These are phyloP conservation scores for Poa annua DNA, from an alignment of 176 grass and related monocot genomes.

Conservation along the genomic window DNA sequence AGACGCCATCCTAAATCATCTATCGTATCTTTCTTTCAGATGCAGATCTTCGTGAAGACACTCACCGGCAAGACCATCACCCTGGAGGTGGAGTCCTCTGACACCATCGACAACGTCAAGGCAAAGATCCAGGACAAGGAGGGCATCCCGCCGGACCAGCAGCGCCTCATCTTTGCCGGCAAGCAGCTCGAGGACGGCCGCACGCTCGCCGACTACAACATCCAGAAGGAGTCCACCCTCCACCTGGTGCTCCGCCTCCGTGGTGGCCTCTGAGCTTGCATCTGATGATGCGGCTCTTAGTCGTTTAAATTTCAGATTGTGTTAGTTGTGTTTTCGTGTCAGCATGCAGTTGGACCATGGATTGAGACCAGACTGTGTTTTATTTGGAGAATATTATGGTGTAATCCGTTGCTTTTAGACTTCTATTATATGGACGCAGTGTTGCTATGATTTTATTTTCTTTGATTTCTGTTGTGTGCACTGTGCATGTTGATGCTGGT, in stretches of 20 bases:
- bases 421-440: neutral
- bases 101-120: slow-evolving; percentile 46
- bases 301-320: neutral
- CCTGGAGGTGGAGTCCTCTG: too few species aligned
- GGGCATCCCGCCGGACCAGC: slow-evolving; percentile 67
- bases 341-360: neutral
- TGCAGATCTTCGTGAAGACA: slow-evolving; percentile 60
- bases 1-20: neutral
- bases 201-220: slow-evolving; percentile 55
- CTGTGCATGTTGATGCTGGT: neutral
- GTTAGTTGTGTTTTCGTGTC: neutral
- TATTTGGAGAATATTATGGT: neutral
- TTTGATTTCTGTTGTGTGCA: neutral
- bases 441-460: neutral
- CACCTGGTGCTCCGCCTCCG: slow-evolving; percentile 46
- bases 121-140: slow-evolving; percentile 88
- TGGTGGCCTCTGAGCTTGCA: neutral
- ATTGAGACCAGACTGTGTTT: neutral
- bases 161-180: slow-evolving; percentile 49
- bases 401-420: neutral
- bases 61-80: slow-evolving; percentile 2
- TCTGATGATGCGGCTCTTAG: neutral
- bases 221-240: slow-evolving; percentile 62
- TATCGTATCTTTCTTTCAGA: slow-evolving; percentile 29
- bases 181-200: slow-evolving; percentile 68